phyloP scores from a whole-genome alignment of 1,139 yeast species.

The Zhuliangozyma parablackwelliae region DNA sequence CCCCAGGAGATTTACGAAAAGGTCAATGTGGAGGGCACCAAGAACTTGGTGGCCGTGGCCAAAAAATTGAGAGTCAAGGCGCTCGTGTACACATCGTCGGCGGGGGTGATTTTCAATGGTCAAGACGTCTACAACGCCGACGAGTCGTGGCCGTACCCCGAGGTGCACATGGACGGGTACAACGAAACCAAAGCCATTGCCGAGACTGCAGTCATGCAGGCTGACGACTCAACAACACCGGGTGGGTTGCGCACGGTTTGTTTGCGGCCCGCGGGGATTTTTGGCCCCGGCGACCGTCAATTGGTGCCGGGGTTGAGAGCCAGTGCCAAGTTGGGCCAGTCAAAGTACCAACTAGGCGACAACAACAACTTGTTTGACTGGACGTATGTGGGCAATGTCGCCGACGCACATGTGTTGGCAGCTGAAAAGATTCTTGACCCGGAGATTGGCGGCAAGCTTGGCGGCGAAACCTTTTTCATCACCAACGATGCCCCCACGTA shows the following conservation, averaged over 20 bases:
- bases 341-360: constrained; percentile 89
- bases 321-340: constrained; percentile 81
- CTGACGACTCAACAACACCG: constrained; percentile 41
- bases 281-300: constrained; percentile 98
- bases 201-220: constrained; percentile 72
- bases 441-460: constrained; percentile 38
- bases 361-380: constrained; percentile 92
- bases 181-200: constrained; percentile 94
- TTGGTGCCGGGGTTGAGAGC: constrained; percentile 87
- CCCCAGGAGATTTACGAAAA: constrained; percentile 75
- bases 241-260: constrained; percentile 72
- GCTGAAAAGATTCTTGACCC: constrained; percentile 65
- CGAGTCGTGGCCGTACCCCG: constrained; percentile 91
- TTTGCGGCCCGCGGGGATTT: constrained; percentile 94
- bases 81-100: constrained; percentile 91
- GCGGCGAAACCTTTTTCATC: constrained; percentile 85
- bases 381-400: constrained; percentile 99
- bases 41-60: constrained; percentile 65
- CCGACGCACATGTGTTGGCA: constrained; percentile 92
- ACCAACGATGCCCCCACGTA: constrained; percentile 94
- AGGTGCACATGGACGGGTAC: constrained; percentile 91
- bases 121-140: constrained; percentile 86
- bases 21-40: constrained; percentile 89
- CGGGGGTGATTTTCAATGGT: constrained; percentile 96
- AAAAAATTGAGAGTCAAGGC: constrained; percentile 54